Evolutionary conservation across 1,284 basidiomycete species (phyloP).

Genomic region (Rhodotorula sp.): DNA sequence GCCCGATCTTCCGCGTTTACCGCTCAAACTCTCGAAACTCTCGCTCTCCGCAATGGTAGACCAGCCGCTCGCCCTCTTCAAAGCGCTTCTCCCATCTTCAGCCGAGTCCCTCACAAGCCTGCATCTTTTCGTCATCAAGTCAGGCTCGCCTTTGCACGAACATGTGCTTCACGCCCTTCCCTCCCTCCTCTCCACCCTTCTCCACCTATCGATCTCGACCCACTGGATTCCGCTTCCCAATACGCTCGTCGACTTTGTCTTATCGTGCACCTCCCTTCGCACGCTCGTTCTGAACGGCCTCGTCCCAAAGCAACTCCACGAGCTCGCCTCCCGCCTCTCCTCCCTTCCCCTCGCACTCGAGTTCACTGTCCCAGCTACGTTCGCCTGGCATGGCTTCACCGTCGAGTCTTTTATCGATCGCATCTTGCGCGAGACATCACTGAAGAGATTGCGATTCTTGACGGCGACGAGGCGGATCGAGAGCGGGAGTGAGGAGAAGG

Average conservation of each 20-base stretch:
- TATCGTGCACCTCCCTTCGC: constrained; percentile 4
- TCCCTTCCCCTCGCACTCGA: background rate
- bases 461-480: constrained; percentile 2
- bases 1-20: background rate
- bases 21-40: constrained; percentile 1
- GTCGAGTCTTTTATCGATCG: background rate
- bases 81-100: background rate
- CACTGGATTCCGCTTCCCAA: constrained; percentile 9
- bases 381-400: background rate
- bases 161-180: constrained; percentile 15
- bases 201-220: constrained; percentile 9
- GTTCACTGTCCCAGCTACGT: constrained; percentile 5
- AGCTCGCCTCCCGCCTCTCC: background rate
- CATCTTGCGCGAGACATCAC: background rate
- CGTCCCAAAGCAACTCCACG: background rate
- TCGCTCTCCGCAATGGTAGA: constrained; percentile 17
- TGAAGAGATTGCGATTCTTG: background rate
- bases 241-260: background rate
- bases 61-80: constrained; percentile 10
- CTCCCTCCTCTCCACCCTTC: background rate
- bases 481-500: background rate
- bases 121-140: constrained; percentile 16
- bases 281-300: constrained; percentile 3
- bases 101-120: background rate
- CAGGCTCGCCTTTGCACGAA: constrained; percentile 2